phyloP scores from a whole-genome alignment of 495 filamentous ascomycete species.

The Astrothelium macrocarpum region DNA sequence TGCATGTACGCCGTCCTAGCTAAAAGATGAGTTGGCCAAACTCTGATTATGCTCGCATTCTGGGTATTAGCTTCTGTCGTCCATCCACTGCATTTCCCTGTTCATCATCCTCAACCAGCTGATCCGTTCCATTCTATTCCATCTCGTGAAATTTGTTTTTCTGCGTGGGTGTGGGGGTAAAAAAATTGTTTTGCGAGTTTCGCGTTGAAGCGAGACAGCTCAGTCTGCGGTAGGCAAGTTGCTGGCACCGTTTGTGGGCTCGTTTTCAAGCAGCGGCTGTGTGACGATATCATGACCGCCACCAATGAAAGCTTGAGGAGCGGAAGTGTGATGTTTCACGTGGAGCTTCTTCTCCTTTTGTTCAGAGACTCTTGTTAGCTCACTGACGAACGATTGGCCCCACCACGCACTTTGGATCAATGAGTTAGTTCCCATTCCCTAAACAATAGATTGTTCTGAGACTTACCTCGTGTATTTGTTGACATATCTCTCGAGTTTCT shows the following conservation, averaged over 20 bases:
- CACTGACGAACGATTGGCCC: conserved; percentile 87
- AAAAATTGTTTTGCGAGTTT: not conserved
- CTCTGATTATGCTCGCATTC: not conserved
- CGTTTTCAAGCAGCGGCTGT: not conserved
- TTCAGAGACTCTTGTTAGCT: conserved; percentile 63
- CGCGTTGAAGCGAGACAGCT: not conserved
- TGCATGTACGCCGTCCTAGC: not conserved
- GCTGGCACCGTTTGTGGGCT: not conserved
- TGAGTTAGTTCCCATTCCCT: not conserved
- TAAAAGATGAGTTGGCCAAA: not conserved
- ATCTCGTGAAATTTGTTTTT: not conserved
- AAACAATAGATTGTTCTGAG: not conserved
- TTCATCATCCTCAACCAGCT: not conserved
- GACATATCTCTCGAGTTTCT: conserved; percentile 73
- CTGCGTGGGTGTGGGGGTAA: not conserved
- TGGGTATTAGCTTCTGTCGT: not conserved
- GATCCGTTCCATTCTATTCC: not conserved
- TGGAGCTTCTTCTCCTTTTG: conserved; percentile 38
- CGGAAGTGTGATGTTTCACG: not conserved
- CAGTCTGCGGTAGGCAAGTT: not conserved
- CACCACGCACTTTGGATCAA: conserved; percentile 67
- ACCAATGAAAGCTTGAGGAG: not conserved
- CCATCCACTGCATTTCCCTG: not conserved
- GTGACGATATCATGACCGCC: not conserved
- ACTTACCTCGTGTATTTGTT: conserved; percentile 72